phyloP scores from a whole-genome alignment of 2,329 filamentous ascomycete species.

The Coniochaeta sp. region DNA sequence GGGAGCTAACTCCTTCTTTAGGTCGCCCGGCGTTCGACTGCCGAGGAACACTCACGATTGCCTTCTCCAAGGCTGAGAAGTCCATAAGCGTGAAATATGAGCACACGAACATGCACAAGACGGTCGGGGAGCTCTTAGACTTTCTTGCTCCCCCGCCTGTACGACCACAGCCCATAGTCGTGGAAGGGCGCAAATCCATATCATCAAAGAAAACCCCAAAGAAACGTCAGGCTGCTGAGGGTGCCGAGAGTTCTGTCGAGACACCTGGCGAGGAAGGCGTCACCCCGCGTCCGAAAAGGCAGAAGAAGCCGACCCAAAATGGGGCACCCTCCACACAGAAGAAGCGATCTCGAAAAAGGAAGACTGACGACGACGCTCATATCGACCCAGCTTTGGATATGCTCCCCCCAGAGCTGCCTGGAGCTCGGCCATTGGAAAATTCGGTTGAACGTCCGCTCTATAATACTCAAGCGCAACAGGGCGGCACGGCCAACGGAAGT shows the following conservation, averaged over 20 bases:
- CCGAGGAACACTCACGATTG: conserved; percentile 39
- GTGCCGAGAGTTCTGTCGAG: background rate
- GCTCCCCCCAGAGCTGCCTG: conserved; percentile 14
- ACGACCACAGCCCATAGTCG: conserved; percentile 16
- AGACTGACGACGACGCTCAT: conserved; percentile 8
- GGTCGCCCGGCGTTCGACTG: conserved; percentile 54
- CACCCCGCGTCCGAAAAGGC: conserved; percentile 11
- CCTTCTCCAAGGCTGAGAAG: conserved; percentile 39
- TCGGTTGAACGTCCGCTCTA: conserved; percentile 9
- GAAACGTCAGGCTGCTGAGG: conserved; percentile 7
- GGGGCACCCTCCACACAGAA: conserved; percentile 4
- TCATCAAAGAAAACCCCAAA: conserved; percentile 17
- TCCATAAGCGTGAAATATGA: conserved; percentile 45
- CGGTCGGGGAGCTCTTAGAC: conserved; percentile 41
- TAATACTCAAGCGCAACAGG: conserved; percentile 6
- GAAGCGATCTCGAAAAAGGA: conserved; percentile 15
- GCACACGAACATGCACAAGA: conserved; percentile 49
- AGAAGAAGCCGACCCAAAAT: conserved; percentile 4
- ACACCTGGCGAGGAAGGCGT: background rate
- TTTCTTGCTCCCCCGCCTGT: conserved; percentile 37
- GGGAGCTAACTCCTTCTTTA: conserved; percentile 15
- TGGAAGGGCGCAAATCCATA: conserved; percentile 16
- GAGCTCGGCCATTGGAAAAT: conserved; percentile 12
- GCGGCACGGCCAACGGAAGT: conserved; percentile 1
- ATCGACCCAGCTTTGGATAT: conserved; percentile 6